phyloP scores from a whole-genome alignment of 139 green algal species.

The Limnomonas spitsbergensis region DNA sequence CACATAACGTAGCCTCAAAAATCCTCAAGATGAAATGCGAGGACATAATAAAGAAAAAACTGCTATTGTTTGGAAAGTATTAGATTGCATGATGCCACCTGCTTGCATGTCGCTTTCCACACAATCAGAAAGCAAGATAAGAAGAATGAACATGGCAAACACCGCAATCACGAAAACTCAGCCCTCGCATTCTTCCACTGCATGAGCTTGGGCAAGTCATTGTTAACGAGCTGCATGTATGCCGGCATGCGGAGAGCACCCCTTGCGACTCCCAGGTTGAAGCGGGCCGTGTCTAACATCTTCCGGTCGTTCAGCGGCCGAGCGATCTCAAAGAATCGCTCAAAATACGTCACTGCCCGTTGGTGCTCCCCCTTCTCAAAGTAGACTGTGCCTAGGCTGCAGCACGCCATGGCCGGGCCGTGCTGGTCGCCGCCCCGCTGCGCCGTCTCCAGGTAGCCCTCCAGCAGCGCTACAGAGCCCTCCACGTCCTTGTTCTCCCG shows the following conservation, averaged over 20 bases:
- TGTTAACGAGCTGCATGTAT: constrained; percentile 48
- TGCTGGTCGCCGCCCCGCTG: constrained; percentile 36
- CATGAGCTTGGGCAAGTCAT: constrained; percentile 49
- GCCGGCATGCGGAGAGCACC: constrained; percentile 42
- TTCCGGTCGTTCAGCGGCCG: constrained; percentile 47
- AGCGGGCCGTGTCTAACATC: constrained; percentile 63
- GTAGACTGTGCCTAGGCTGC: constrained; percentile 66
- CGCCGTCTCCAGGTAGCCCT: constrained; percentile 43
- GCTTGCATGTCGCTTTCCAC: no score
- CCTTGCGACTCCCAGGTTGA: constrained; percentile 64
- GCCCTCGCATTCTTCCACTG: constrained; percentile 48
- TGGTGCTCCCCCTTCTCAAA: constrained; percentile 42
- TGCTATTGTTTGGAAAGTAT: no score
- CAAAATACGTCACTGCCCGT: constrained; percentile 61
- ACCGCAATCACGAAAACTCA: constrained; percentile 7
- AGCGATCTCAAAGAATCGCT: constrained; percentile 74
- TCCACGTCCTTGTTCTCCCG: constrained; percentile 32
- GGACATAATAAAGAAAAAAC: no score
- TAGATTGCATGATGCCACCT: no score
- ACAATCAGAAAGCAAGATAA: no score
- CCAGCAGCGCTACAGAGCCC: constrained; percentile 43
- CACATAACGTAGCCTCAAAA: no score
- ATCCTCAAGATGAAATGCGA: no score
- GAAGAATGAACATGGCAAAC: no score
- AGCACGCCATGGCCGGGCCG: constrained; percentile 62